These are phyloP conservation scores for Tetragonia tetragonoides DNA, from an alignment of 148 eudicot species.

Conservation along the genomic window DNA sequence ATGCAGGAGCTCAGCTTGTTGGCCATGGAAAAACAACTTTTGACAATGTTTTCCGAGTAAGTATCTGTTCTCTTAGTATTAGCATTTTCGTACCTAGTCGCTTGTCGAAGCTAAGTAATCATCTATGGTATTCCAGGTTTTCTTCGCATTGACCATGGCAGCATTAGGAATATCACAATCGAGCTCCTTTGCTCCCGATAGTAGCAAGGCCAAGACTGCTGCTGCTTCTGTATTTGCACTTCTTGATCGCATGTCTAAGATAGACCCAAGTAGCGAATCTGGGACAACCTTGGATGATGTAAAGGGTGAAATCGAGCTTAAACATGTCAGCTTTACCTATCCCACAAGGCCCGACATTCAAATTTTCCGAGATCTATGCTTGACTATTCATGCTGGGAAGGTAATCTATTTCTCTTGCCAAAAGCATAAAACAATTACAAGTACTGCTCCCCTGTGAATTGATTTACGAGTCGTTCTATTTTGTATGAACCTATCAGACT, in stretches of 20 bases:
- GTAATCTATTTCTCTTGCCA: slow-evolving; percentile 19
- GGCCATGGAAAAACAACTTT: slow-evolving; percentile 43
- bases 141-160: slow-evolving; percentile 54
- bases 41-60: slow-evolving; percentile 44
- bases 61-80: slow-evolving; percentile 7
- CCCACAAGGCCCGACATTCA: slow-evolving; percentile 56
- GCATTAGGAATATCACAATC: slow-evolving; percentile 44
- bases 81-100: too few species aligned
- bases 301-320: slow-evolving; percentile 56
- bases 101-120: too few species aligned
- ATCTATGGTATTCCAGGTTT: slow-evolving; percentile 37
- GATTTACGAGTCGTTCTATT: too few species aligned
- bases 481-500: slow-evolving; percentile 26
- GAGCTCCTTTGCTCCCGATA: slow-evolving; percentile 44
- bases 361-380: slow-evolving; percentile 45
- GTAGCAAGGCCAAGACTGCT: slow-evolving; percentile 48
- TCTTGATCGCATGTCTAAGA: slow-evolving; percentile 50
- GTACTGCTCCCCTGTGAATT: too few species aligned
- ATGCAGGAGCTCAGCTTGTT: slow-evolving; percentile 54
- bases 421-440: background rate
- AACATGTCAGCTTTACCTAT: slow-evolving; percentile 52
- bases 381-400: slow-evolving; percentile 54
- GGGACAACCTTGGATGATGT: slow-evolving; percentile 44
- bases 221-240: slow-evolving; percentile 50
- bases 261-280: slow-evolving; percentile 54